These are phyloP conservation scores for Trichoderma asperelloides DNA, from an alignment of 495 filamentous ascomycete genomes.

Conservation along the genomic window DNA sequence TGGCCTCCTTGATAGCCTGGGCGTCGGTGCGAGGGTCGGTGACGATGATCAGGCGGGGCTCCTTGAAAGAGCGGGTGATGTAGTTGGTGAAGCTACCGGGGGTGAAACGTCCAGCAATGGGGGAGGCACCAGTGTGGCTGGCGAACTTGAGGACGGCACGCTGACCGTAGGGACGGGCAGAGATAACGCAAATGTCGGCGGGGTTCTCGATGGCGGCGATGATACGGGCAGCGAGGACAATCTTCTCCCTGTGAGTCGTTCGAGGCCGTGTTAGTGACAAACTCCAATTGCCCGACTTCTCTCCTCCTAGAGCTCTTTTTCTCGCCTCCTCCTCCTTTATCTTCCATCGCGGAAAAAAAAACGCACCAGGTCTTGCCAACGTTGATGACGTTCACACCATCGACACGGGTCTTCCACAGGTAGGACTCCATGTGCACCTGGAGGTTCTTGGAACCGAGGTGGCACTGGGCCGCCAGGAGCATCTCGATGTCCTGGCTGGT, in stretches of 20 bases:
- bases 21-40: conserved; percentile 99
- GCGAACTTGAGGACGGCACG: conserved; percentile 99
- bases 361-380: conserved; percentile 98
- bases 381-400: conserved; percentile 97
- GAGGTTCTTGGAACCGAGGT: conserved; percentile 97
- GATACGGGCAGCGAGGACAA: conserved; percentile 94
- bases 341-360: not conserved
- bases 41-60: conserved; percentile 97
- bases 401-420: conserved; percentile 96
- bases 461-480: conserved; percentile 91
- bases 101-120: conserved; percentile 99
- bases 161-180: conserved; percentile 97
- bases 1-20: conserved; percentile 99
- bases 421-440: conserved; percentile 99
- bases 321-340: not conserved
- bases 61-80: conserved; percentile 99
- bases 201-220: conserved; percentile 99
- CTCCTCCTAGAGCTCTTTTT: not conserved
- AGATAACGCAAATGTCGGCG: conserved; percentile 97
- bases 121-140: conserved; percentile 89
- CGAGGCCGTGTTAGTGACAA: not conserved
- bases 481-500: conserved; percentile 87
- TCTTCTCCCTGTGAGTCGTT: conserved; percentile 75
- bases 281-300: not conserved
- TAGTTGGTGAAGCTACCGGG: conserved; percentile 99